These are phyloP conservation scores for Colletotrichum somersetense DNA, from an alignment of 2,329 filamentous ascomycete genomes.

Conservation along the genomic window DNA sequence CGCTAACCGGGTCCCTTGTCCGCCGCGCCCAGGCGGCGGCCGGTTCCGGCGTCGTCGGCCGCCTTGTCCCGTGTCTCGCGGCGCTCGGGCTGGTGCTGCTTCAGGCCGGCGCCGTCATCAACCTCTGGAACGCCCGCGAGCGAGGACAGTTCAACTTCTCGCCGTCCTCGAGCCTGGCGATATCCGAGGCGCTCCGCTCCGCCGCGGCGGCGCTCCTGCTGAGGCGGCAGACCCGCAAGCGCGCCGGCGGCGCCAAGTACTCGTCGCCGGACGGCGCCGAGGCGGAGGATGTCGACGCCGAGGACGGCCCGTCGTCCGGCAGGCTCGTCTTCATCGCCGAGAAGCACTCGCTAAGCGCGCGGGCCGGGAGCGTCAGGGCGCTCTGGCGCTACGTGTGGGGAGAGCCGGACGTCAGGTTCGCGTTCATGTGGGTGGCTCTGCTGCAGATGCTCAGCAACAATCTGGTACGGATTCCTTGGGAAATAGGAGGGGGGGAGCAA, in stretches of 20 bases:
- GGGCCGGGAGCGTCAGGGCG: not conserved
- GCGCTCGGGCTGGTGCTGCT: slow-evolving; percentile 51
- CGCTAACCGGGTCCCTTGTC: slow-evolving; percentile 4
- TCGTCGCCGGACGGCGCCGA: slow-evolving; percentile 31
- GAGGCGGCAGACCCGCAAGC: slow-evolving; percentile 43
- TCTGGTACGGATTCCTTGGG: slow-evolving; percentile 40
- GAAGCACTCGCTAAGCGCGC: not conserved
- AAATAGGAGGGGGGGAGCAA: too few species aligned
- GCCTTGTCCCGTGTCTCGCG: slow-evolving; percentile 44
- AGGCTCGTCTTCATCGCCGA: slow-evolving; percentile 1
- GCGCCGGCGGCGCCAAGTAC: slow-evolving; percentile 34
- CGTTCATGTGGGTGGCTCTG: slow-evolving; percentile 48
- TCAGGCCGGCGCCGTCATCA: slow-evolving; percentile 50
- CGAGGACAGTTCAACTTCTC: slow-evolving; percentile 47
- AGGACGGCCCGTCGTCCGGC: slow-evolving; percentile 2
- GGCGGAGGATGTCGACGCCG: slow-evolving; percentile 19
- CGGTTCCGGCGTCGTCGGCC: slow-evolving; percentile 34
- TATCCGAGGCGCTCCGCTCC: slow-evolving; percentile 49
- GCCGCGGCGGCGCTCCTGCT: slow-evolving; percentile 48
- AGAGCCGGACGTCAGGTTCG: slow-evolving; percentile 47
- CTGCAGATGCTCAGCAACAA: slow-evolving; percentile 52
- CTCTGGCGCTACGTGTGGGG: slow-evolving; percentile 41
- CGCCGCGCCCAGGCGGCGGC: slow-evolving; percentile 28
- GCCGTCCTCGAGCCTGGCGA: slow-evolving; percentile 48
- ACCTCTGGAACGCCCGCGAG: slow-evolving; percentile 48